Percentiles rank a stretch among this genome's conserved stretches.
Conservation (phyloP, 139 green algal species). For the Tetradesmus lagerheimii region DNA sequence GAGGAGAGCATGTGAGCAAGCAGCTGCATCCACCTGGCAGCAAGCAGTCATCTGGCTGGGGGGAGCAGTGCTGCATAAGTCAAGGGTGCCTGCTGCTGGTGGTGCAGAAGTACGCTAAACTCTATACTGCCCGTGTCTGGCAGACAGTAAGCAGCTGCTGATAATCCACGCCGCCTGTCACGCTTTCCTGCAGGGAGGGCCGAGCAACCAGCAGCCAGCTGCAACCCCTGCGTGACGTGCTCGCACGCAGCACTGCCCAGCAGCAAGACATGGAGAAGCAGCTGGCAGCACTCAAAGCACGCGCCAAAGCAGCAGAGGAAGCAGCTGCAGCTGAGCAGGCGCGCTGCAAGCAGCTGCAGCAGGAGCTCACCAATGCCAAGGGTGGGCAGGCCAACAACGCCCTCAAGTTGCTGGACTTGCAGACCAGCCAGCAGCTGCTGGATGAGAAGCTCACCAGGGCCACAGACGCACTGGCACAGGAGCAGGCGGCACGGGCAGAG, state of each 20-base stretch:
- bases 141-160: neutral
- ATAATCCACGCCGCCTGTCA: neutral
- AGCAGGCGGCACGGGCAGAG: slow-evolving; percentile 29
- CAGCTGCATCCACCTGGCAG: neutral
- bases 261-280: slow-evolving; percentile 28
- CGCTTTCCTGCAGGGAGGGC: neutral
- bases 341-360: slow-evolving; percentile 2
- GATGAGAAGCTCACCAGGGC: neutral
- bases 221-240: neutral
- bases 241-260: slow-evolving; percentile 18
- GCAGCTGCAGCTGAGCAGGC: neutral
- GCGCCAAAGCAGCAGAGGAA: neutral
- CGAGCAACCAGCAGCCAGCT: slow-evolving; percentile 6
- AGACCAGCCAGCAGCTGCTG: neutral
- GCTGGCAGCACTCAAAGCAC: neutral
- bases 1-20: neutral
- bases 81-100: neutral
- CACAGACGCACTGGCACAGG: neutral
- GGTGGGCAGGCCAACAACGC: slow-evolving; percentile 1
- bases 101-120: neutral
- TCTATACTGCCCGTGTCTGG: too few relatives aligned
- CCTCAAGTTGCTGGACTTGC: slow-evolving; percentile 9
- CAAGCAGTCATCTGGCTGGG: neutral
- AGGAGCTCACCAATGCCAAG: slow-evolving; percentile 16
- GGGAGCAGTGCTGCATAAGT: neutral